These are phyloP conservation scores for Gnetum montanum DNA, from an alignment of 75 land plant genomes.

Conservation along the genomic window DNA sequence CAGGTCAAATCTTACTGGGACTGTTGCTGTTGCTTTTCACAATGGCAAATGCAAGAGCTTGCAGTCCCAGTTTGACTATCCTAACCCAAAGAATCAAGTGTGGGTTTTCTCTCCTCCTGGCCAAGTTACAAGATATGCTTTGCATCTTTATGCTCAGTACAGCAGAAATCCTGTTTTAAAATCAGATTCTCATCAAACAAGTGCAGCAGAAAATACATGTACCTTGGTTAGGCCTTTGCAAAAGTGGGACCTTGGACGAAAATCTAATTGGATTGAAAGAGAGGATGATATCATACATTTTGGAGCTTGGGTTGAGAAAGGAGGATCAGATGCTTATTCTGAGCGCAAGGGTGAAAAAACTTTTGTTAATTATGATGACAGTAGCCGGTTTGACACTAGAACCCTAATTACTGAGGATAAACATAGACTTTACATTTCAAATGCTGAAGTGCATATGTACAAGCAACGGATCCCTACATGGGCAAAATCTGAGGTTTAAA, in stretches of 20 bases:
- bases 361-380: slow-evolving; percentile 4
- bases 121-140: slow-evolving; percentile 59
- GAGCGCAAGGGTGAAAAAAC: slow-evolving; percentile 12
- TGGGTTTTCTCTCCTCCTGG: slow-evolving; percentile 86
- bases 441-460: slow-evolving; percentile 84
- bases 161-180: slow-evolving; percentile 27
- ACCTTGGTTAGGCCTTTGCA: slow-evolving; percentile 71
- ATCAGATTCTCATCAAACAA: slow-evolving; percentile 10
- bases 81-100: slow-evolving; percentile 43
- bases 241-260: slow-evolving; percentile 91
- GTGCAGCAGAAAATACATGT: slow-evolving; percentile 47
- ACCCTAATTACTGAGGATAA: slow-evolving; percentile 34
- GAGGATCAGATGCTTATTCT: slow-evolving; percentile 11
- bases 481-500: slow-evolving; percentile 77
- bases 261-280: slow-evolving; percentile 77
- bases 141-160: slow-evolving; percentile 28
- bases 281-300: slow-evolving; percentile 37
- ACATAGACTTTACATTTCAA: slow-evolving; percentile 71
- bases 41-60: slow-evolving; percentile 33
- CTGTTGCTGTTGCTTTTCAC: slow-evolving; percentile 87
- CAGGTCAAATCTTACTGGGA: slow-evolving; percentile 40
- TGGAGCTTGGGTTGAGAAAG: slow-evolving; percentile 9
- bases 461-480: slow-evolving; percentile 66
- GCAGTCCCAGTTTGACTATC: slow-evolving; percentile 15
- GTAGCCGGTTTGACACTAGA: slow-evolving; percentile 14